phyloP scores from a whole-genome alignment of 2,329 filamentous ascomycete genomes.

The Aspergillus oerlinghausenensis region DNA sequence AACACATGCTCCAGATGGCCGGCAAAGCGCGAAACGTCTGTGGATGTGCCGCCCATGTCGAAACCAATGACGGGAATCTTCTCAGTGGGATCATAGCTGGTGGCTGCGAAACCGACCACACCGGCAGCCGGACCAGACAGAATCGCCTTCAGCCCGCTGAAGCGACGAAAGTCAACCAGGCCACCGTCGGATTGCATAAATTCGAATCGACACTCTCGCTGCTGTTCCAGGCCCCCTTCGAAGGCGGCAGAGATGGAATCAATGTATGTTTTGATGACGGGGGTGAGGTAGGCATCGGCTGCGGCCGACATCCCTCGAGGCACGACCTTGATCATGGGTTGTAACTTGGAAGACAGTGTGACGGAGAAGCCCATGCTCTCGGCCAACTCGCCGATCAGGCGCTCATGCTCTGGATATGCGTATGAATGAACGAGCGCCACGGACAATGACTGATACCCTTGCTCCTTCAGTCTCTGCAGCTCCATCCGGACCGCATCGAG shows the following conservation, averaged over 20 bases:
- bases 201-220: slow-evolving; percentile 71
- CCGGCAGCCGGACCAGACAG: slow-evolving; percentile 89
- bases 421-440: slow-evolving; percentile 89
- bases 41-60: slow-evolving; percentile 92
- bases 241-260: slow-evolving; percentile 58
- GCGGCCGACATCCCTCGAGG: slow-evolving; percentile 73
- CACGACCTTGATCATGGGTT: slow-evolving; percentile 81
- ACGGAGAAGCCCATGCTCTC: slow-evolving; percentile 75
- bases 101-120: slow-evolving; percentile 88
- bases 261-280: slow-evolving; percentile 73
- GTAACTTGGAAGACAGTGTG: slow-evolving; percentile 71
- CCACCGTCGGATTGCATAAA: slow-evolving; percentile 93
- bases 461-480: slow-evolving; percentile 62
- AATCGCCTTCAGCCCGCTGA: slow-evolving; percentile 83
- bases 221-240: slow-evolving; percentile 71
- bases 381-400: slow-evolving; percentile 70
- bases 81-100: slow-evolving; percentile 78
- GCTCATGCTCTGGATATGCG: slow-evolving; percentile 82
- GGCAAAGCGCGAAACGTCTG: slow-evolving; percentile 80
- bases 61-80: slow-evolving; percentile 87
- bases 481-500: slow-evolving; percentile 53
- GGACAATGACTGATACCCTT: slow-evolving; percentile 72
- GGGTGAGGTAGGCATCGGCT: slow-evolving; percentile 74
- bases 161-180: slow-evolving; percentile 55
- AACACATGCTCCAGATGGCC: slow-evolving; percentile 91